A percentile compares a stretch with the other conserved stretches of the same genome.
phyloP scores from a whole-genome alignment of 768 basidiomycete genomes.

The Lyophyllum shimeji region DNA sequence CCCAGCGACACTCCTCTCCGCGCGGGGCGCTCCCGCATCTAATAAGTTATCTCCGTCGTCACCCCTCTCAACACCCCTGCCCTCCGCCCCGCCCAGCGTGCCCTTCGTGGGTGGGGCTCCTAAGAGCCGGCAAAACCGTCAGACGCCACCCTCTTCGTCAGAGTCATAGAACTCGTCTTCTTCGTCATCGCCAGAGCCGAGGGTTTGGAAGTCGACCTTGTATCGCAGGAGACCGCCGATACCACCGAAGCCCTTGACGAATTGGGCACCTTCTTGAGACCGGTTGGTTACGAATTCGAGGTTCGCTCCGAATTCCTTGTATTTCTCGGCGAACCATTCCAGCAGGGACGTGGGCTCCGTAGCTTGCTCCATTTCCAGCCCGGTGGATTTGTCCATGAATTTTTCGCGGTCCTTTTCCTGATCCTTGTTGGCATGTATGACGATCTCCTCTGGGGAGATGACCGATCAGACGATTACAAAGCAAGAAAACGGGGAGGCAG shows the following conservation, averaged over 20 bases:
- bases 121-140: constrained; percentile 84
- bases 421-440: constrained; percentile 77
- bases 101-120: constrained; percentile 72
- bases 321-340: constrained; percentile 99
- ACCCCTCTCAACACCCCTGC: constrained; percentile 25
- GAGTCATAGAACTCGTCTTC: constrained; percentile 86
- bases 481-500: neutral
- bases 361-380: constrained; percentile 91
- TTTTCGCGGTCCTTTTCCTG: constrained; percentile 93
- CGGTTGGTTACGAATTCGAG: constrained; percentile 96
- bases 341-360: constrained; percentile 83
- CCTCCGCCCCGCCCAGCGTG: constrained; percentile 68
- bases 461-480: neutral
- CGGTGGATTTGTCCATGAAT: constrained; percentile 94
- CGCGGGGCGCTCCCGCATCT: neutral
- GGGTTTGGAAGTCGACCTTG: constrained; percentile 93
- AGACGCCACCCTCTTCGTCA: constrained; percentile 72
- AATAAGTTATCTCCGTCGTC: neutral
- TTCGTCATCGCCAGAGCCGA: constrained; percentile 73
- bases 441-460: constrained; percentile 65
- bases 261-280: constrained; percentile 96
- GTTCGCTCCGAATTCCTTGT: constrained; percentile 95
- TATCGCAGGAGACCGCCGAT: constrained; percentile 95
- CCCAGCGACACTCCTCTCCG: neutral
- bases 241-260: constrained; percentile 98